Evolutionary conservation across 1,139 yeast genomes (phyloP).

Genomic region (Debaryomyces udenii): DNA sequence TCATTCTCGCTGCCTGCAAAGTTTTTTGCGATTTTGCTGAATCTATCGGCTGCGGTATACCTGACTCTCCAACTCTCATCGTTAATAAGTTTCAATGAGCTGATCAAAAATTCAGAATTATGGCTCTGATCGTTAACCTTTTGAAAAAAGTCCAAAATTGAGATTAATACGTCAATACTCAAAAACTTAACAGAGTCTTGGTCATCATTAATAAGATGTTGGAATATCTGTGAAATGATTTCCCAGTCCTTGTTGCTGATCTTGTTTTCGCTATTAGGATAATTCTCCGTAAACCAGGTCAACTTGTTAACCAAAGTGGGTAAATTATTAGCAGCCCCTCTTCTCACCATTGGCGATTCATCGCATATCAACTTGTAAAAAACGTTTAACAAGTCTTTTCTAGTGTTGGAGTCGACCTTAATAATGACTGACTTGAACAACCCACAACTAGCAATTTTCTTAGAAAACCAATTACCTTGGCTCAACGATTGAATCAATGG

Average conservation of each 20-base stretch:
- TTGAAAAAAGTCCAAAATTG: conserved; percentile 68
- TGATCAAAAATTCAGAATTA: conserved; percentile 60
- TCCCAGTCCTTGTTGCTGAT: conserved; percentile 65
- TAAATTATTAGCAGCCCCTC: conserved; percentile 87
- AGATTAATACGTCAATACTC: conserved; percentile 81
- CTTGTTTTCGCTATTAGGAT: conserved; percentile 23
- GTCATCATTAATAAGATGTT: conserved; percentile 75
- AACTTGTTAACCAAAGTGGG: conserved; percentile 69
- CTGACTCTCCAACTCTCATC: conserved; percentile 99
- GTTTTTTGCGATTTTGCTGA: conserved; percentile 70
- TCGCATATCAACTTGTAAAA: conserved; percentile 78
- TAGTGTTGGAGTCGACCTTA: conserved; percentile 55
- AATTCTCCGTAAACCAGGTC: conserved; percentile 40
- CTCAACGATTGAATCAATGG: conserved; percentile 79
- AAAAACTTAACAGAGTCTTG: conserved; percentile 96
- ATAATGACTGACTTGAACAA: conserved; percentile 73
- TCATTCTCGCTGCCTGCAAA: conserved; percentile 60
- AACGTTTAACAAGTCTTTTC: conserved; percentile 65
- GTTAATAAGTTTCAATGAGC: conserved; percentile 63
- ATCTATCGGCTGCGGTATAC: conserved; percentile 94
- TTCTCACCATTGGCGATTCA: conserved; percentile 97
- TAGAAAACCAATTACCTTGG: conserved; percentile 93
- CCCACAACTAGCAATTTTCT: conserved; percentile 91
- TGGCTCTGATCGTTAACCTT: conserved; percentile 58
- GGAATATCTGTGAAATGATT: conserved; percentile 78